These are phyloP conservation scores for Xerophyta viscosa DNA, from an alignment of 106 monocot genomes.

Conservation along the genomic window DNA sequence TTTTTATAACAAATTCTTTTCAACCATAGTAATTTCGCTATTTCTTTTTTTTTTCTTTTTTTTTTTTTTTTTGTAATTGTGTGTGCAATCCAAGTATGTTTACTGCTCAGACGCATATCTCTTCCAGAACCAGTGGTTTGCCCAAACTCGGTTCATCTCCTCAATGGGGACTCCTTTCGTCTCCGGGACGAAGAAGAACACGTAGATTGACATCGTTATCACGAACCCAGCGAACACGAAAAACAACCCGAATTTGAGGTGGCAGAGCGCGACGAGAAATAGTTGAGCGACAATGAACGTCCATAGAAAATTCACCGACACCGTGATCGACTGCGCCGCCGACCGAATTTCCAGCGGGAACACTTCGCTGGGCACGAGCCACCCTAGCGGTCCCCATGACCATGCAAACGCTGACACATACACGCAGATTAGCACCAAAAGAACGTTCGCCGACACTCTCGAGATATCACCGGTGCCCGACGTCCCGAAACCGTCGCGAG, in stretches of 20 bases:
- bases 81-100: too few species aligned
- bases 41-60: too few species aligned
- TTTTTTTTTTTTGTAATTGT: too few species aligned
- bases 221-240: constrained; percentile 16
- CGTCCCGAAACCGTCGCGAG: too few species aligned
- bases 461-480: background rate
- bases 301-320: constrained; percentile 15
- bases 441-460: background rate
- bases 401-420: constrained; percentile 27
- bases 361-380: constrained; percentile 24
- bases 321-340: constrained; percentile 14
- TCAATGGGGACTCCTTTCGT: constrained; percentile 20
- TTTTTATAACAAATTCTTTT: too few species aligned
- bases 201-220: constrained; percentile 7
- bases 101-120: constrained; percentile 1
- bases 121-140: constrained; percentile 19
- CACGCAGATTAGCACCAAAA: constrained; percentile 14
- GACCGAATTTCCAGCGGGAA: constrained; percentile 40
- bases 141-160: constrained; percentile 18
- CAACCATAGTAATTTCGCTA: too few species aligned
- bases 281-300: constrained; percentile 20
- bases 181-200: constrained; percentile 21
- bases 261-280: constrained; percentile 13
- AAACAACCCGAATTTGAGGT: constrained; percentile 18
- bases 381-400: constrained; percentile 21